Evolutionary conservation across 179 eudicot species (phyloP).

Genomic region (Patellifolia procumbens): DNA sequence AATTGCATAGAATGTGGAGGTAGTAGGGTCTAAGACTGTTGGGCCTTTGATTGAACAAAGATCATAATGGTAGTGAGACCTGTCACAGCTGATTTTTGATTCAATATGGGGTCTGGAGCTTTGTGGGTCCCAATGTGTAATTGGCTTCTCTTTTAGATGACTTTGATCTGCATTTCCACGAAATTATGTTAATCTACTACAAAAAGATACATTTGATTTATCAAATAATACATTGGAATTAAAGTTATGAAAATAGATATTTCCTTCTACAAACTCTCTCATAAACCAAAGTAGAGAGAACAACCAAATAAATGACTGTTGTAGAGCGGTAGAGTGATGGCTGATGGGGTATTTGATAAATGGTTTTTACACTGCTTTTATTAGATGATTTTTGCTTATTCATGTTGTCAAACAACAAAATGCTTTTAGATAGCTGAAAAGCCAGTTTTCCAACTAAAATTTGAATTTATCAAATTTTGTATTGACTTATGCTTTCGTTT

Average conservation of each 20-base stretch:
- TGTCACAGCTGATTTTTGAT: constrained; percentile 41
- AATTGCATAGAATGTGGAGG: constrained; percentile 34
- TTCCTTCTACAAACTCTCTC: no score
- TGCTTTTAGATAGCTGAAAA: no score
- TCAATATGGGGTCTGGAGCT: neutral
- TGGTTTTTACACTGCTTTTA: no score
- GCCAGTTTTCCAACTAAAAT: no score
- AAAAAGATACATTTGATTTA: neutral
- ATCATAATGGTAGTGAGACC: constrained; percentile 44
- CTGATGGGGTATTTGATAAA: no score
- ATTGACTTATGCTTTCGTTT: no score
- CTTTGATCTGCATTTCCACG: constrained; percentile 5
- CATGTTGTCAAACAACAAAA: no score
- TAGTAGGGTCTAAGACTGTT: constrained; percentile 43
- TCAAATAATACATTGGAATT: neutral
- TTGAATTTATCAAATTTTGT: no score
- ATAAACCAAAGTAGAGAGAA: no score
- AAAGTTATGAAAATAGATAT: neutral
- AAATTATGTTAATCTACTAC: neutral
- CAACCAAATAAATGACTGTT: no score
- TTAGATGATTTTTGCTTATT: no score
- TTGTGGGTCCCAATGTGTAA: constrained; percentile 25
- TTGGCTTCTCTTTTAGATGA: constrained; percentile 2
- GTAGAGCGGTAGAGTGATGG: no score
- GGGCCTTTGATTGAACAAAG: constrained; percentile 47